Evolutionary conservation across 306 rosid species (phyloP), one percentile per base, ranked within the genome.

Genomic region (Adenanthera pavonina): DNA sequence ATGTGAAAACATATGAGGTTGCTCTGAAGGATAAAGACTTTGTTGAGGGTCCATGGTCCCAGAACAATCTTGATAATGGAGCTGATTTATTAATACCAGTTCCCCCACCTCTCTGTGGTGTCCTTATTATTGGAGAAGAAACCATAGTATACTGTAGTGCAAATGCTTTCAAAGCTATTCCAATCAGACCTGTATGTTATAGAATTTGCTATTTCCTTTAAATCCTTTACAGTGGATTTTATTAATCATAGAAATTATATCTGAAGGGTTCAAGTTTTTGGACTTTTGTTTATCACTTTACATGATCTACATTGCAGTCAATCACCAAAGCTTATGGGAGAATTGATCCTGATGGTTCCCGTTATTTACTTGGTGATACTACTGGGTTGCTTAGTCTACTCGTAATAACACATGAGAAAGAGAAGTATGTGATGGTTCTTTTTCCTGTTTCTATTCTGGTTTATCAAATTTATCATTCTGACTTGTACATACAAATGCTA

Each of bases 11-110:
- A 15, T 96, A 96, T 25, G 99, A 93, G 85, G 99, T 96, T 79
- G 94, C 96, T 77, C 87, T 96, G 83, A 93, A 96, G 89, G 99
- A 96, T 83, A 93, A 96, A 83, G 98, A 93, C 84, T 96, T 96
- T 89, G 91, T 90, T 69, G 99, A 93, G 89, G 99, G 99, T 68
- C 97, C 99, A 40, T 96, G 97, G 99, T 84, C 98, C 40, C 98
- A 89, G 70, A 93, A 91, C 91, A 93, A 94, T 80, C 98, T 96
- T 74, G 99, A 96, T 84, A 93, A 93, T 83, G 99, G 99, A 62
- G 98, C 99, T 82, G 94, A 91, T 74, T 84, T 96, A 78, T 86
- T 96, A 70, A 96, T 96, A 84, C 98, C 99, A 1, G 99, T 96
- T 72, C 99, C 99, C 76, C 92, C 97, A 20, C 99, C 99, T 48